Conservation (phyloP, 2,329 filamentous ascomycete species). For the Penicillium digitatum region DNA sequence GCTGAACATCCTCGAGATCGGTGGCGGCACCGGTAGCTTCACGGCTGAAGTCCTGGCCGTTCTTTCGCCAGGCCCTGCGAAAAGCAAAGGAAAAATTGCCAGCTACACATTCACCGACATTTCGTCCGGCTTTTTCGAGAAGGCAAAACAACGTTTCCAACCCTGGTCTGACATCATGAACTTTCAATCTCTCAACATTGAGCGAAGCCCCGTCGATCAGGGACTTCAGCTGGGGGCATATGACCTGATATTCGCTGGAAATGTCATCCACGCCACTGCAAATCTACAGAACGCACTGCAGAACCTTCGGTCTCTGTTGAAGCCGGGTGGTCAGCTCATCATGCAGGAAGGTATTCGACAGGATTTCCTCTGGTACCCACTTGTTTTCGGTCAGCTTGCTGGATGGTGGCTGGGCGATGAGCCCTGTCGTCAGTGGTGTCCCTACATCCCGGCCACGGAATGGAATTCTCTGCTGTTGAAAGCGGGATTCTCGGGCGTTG, state of each 20-base stretch:
- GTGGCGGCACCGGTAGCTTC: slow-evolving; percentile 31
- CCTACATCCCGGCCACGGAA: slow-evolving; percentile 16
- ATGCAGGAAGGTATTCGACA: slow-evolving; percentile 24
- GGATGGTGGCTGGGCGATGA: slow-evolving; percentile 25
- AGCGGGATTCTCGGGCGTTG: slow-evolving; percentile 19
- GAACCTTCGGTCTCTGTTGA: slow-evolving; percentile 17
- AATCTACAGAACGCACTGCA: slow-evolving; percentile 8
- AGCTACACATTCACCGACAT: slow-evolving; percentile 33
- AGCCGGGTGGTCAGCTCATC: slow-evolving; percentile 20
- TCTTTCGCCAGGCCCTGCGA: slow-evolving; percentile 11
- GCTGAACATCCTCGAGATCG: slow-evolving; percentile 25
- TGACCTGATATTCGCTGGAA: slow-evolving; percentile 35
- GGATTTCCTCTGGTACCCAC: slow-evolving; percentile 23
- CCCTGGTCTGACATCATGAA: slow-evolving; percentile 24
- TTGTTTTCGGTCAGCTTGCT: slow-evolving; percentile 21
- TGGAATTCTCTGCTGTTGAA: slow-evolving; percentile 16
- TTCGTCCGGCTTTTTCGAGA: slow-evolving; percentile 29
- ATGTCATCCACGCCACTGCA: slow-evolving; percentile 35
- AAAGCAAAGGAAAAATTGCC: slow-evolving; percentile 9
- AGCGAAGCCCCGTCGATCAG: slow-evolving; percentile 25
- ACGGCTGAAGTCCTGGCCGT: slow-evolving; percentile 21
- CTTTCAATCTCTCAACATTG: slow-evolving; percentile 31
- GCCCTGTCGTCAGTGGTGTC: slow-evolving; percentile 18
- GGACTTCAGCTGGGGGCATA: slow-evolving; percentile 28
- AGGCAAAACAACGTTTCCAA: slow-evolving; percentile 25